Conservation (phyloP, 306 rosid genomes). For the Styphnolobium japonicum region DNA sequence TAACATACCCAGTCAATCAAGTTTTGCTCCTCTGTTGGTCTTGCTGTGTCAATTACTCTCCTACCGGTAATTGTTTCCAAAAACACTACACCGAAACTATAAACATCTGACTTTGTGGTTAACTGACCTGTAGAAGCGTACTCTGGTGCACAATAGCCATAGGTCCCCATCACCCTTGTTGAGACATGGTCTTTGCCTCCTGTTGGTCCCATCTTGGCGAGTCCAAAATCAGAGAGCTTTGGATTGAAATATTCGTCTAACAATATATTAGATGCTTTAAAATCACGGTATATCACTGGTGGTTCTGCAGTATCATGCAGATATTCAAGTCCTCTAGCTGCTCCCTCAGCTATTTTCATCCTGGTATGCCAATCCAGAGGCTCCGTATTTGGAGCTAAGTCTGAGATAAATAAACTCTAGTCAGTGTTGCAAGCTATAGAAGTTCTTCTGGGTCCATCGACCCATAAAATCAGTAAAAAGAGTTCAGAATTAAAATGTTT, state of each 20-base stretch:
- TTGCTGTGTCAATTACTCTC: conserved; percentile 38
- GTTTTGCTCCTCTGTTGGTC: conserved; percentile 29
- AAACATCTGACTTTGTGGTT: conserved; percentile 49
- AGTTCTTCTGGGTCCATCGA: background rate
- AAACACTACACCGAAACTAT: conserved; percentile 52
- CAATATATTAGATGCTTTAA: conserved; percentile 48
- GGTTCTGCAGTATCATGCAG: conserved; percentile 47
- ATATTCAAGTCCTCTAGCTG: conserved; percentile 56
- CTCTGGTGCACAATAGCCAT: conserved; percentile 59
- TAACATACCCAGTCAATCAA: conserved; percentile 47
- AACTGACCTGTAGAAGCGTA: conserved; percentile 42
- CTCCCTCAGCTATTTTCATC: conserved; percentile 52
- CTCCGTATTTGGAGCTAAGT: background rate
- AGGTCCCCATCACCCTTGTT: conserved; percentile 58
- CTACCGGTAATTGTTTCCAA: conserved; percentile 49
- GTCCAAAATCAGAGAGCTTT: conserved; percentile 55
- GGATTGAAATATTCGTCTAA: conserved; percentile 42
- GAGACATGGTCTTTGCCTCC: conserved; percentile 40
- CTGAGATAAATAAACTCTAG: conserved; percentile 12
- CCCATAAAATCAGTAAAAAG: background rate
- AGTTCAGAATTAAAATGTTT: background rate
- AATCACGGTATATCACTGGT: conserved; percentile 41
- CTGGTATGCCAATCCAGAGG: conserved; percentile 45
- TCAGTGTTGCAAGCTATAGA: background rate
- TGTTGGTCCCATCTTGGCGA: conserved; percentile 48